Percentiles rank a stretch among this genome's conserved stretches.
These are phyloP conservation scores for Blastobotrys chiropterorum DNA, from an alignment of 805 yeast genomes.

Conservation along the genomic window DNA sequence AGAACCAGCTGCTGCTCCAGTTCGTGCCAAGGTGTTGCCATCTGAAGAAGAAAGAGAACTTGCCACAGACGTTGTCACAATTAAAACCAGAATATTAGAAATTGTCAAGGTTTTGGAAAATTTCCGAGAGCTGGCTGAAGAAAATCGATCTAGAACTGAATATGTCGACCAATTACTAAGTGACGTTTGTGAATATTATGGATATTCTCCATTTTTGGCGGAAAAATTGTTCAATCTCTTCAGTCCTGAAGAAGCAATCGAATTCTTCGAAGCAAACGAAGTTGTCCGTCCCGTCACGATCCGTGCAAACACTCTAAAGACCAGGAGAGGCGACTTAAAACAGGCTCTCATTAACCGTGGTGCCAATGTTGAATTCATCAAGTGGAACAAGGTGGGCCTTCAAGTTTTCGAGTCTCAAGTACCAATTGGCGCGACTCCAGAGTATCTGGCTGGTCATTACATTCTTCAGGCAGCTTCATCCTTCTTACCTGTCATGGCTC, in stretches of 20 bases:
- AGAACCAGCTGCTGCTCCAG: constrained; percentile 23
- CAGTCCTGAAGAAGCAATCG: constrained; percentile 94
- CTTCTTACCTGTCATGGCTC: constrained; percentile 94
- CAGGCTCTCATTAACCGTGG: constrained; percentile 94
- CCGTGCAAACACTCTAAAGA: constrained; percentile 92
- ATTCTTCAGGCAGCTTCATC: constrained; percentile 98
- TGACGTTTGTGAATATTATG: constrained; percentile 91
- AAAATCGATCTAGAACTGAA: constrained; percentile 79
- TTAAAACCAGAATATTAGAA: constrained; percentile 93
- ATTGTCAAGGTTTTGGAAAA: constrained; percentile 90
- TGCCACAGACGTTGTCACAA: constrained; percentile 70
- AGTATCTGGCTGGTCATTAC: constrained; percentile 95
- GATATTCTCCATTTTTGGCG: constrained; percentile 86
- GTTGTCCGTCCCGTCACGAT: constrained; percentile 94
- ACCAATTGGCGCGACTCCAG: constrained; percentile 99
- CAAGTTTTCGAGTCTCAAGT: constrained; percentile 97
- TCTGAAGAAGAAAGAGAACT: constrained; percentile 52
- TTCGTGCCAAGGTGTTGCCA: constrained; percentile 58
- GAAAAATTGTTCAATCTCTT: constrained; percentile 88
- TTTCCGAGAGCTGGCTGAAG: constrained; percentile 75
- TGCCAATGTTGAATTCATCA: constrained; percentile 91
- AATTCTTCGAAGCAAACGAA: constrained; percentile 97
- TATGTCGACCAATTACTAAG: constrained; percentile 69
- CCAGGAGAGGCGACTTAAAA: constrained; percentile 93
- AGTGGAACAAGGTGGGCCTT: constrained; percentile 97